Base-by-base conservation (phyloP, 179 eudicot genomes). In the Actinidia chinensis region DNA sequence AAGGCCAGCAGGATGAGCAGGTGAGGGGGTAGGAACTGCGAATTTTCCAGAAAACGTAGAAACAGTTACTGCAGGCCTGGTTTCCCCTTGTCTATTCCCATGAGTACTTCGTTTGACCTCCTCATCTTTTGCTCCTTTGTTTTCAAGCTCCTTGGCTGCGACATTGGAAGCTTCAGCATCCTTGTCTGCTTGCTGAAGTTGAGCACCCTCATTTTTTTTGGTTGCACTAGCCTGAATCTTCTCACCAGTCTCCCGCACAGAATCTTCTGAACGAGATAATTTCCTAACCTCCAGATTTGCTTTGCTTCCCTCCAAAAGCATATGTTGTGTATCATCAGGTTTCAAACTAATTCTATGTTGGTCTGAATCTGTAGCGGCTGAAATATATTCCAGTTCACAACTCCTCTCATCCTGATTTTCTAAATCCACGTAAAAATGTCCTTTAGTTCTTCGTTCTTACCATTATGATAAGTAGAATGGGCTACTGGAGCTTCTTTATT, bases 1-100 rank as follows among this genome's bases (percentile, higher is more conserved):
- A 78, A 94, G 97, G 64, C 97, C 98, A 76, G 96, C 96, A 48
- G 98, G 97, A 79, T 82, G 93, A 79, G 88, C 78, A 70, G 90
- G 83, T 3, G 85, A 70, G 55, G 82, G 85, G 42, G 82, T 47
- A 22, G 88, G 82, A 83, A 78, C 79, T 50, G 87, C 85, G 61
- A 92, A 68, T 74, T 83, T 88, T 48, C 42, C 84, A 65, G 64
- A 67, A n/a, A 88, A 68, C 40, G 83, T 73, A 65, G 86, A 70
- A 71, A 54, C 59, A 47, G 82, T 74, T 28, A 77, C 54, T 12
- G 81, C 87, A 70, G 88, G 80, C 78, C 73, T 86, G 75, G 75
- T 60, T 63, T 81, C 82, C 50, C 71, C 33, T 76, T 81, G 85
- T 40, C 56, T 76, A 70, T 55, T 81, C 77, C 75, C 76, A 69